Percentiles rank a stretch among this genome's conserved stretches.
Evolutionary conservation across 371 early-diverging fungal genomes (phyloP).

Genomic region (Mucor circinelloides): DNA sequence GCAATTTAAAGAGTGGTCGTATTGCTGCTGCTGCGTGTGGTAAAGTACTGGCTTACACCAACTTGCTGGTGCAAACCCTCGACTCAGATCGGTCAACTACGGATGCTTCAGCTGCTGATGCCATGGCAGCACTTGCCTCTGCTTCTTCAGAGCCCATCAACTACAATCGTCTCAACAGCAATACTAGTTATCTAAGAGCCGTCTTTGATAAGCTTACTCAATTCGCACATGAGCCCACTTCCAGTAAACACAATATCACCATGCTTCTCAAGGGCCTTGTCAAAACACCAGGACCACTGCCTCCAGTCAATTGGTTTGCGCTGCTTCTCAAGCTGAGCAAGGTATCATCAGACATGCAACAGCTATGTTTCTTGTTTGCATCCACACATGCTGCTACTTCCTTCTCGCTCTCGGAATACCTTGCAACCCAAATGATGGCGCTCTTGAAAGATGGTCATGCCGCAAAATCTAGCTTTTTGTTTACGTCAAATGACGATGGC

Average conservation of each 20-base stretch:
- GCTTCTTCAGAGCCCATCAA: constrained; percentile 47
- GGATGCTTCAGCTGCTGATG: background rate
- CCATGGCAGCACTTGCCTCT: background rate
- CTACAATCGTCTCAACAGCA: constrained; percentile 50
- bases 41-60: constrained; percentile 25
- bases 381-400: constrained; percentile 57
- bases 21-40: constrained; percentile 44
- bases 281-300: constrained; percentile 53
- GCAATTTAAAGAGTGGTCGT: constrained; percentile 43
- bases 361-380: constrained; percentile 46
- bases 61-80: background rate
- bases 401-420: constrained; percentile 54
- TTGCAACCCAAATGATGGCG: constrained; percentile 40
- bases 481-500: constrained; percentile 28
- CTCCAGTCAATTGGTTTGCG: constrained; percentile 63
- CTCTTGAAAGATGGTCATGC: background rate
- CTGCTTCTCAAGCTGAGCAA: constrained; percentile 37
- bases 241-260: background rate
- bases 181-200: constrained; percentile 57
- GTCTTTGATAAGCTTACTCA: constrained; percentile 41
- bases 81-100: background rate
- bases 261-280: constrained; percentile 28
- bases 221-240: background rate
- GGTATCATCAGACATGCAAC: constrained; percentile 23
- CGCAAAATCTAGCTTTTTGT: background rate